Evolutionary conservation across 352 stramenopile species (phyloP).

Genomic region (Globisporangium takayamanum): DNA sequence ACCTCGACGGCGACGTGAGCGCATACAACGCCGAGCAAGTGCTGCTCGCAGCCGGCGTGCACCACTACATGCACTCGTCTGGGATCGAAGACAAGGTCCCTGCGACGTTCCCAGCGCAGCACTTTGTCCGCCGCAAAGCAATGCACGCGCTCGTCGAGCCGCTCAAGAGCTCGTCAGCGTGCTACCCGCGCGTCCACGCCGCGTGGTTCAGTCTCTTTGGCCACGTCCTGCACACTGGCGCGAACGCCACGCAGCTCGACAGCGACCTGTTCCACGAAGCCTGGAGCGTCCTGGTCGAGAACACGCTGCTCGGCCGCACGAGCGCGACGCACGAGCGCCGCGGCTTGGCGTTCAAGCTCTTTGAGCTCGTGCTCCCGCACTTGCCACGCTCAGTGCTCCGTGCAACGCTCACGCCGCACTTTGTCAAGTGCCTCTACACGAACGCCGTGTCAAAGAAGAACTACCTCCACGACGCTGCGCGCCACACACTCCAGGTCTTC

Average conservation of each 20-base stretch:
- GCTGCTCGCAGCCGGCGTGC: constrained; percentile 60
- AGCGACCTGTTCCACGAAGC: constrained; percentile 65
- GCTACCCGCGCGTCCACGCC: constrained; percentile 75
- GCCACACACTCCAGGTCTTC: constrained; percentile 62
- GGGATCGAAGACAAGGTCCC: constrained; percentile 33
- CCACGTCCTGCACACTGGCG: constrained; percentile 49
- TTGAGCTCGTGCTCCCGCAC: constrained; percentile 58
- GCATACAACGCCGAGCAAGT: constrained; percentile 76
- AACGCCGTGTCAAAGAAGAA: constrained; percentile 78
- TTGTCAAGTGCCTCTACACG: constrained; percentile 81
- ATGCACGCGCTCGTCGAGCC: constrained; percentile 56
- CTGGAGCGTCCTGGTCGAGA: constrained; percentile 80
- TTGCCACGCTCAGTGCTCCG: constrained; percentile 45
- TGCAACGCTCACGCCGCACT: constrained; percentile 61
- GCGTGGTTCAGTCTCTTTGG: constrained; percentile 75
- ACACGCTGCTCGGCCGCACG: constrained; percentile 41
- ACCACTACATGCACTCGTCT: constrained; percentile 53
- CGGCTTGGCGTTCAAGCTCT: constrained; percentile 75
- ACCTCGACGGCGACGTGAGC: constrained; percentile 29
- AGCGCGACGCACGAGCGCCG: constrained; percentile 72
- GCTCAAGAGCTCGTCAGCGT: constrained; percentile 56
- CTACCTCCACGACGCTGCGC: constrained; percentile 74
- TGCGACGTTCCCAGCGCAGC: constrained; percentile 28
- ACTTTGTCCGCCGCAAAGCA: constrained; percentile 52
- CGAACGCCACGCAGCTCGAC: constrained; percentile 33